These are phyloP conservation scores for Inonotus hispidus DNA, from an alignment of 1,284 basidiomycete species.

Conservation along the genomic window DNA sequence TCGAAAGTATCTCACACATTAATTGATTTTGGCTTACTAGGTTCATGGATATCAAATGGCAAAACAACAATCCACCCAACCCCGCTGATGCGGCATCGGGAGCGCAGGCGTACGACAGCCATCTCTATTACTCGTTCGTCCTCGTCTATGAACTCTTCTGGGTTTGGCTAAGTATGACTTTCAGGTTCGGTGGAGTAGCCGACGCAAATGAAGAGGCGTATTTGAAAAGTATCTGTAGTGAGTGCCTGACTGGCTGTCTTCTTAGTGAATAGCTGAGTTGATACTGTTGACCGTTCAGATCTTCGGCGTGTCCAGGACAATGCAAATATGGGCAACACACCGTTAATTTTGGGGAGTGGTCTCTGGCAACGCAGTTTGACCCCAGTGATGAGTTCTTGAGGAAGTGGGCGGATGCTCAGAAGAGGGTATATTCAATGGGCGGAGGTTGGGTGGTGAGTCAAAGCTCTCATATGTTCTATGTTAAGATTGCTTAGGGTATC, in stretches of 20 bases:
- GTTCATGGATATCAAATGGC: slow-evolving; percentile 78
- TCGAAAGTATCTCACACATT: not conserved
- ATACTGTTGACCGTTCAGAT: slow-evolving; percentile 31
- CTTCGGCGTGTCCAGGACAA: slow-evolving; percentile 46
- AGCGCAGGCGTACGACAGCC: slow-evolving; percentile 71
- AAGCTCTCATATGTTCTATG: not conserved
- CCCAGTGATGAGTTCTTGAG: slow-evolving; percentile 57
- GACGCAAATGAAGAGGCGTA: slow-evolving; percentile 60
- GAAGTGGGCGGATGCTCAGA: slow-evolving; percentile 79
- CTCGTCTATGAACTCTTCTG: not conserved
- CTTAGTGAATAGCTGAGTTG: not conserved
- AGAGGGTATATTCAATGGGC: slow-evolving; percentile 54
- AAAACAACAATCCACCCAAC: slow-evolving; percentile 59
- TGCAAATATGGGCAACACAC: slow-evolving; percentile 43
- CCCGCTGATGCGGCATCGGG: slow-evolving; percentile 63
- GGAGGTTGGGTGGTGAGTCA: slow-evolving; percentile 66
- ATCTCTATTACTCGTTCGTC: slow-evolving; percentile 66
- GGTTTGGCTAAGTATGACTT: not conserved
- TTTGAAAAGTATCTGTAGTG: slow-evolving; percentile 64
- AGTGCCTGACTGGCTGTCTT: slow-evolving; percentile 20
- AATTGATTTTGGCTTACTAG: slow-evolving; percentile 37
- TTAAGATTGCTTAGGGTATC: not conserved
- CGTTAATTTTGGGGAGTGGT: slow-evolving; percentile 60
- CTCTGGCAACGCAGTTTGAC: slow-evolving; percentile 59
- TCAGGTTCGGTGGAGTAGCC: slow-evolving; percentile 66